Base-by-base conservation (phyloP, 495 filamentous ascomycete species). In the Haplographium delicatum region DNA sequence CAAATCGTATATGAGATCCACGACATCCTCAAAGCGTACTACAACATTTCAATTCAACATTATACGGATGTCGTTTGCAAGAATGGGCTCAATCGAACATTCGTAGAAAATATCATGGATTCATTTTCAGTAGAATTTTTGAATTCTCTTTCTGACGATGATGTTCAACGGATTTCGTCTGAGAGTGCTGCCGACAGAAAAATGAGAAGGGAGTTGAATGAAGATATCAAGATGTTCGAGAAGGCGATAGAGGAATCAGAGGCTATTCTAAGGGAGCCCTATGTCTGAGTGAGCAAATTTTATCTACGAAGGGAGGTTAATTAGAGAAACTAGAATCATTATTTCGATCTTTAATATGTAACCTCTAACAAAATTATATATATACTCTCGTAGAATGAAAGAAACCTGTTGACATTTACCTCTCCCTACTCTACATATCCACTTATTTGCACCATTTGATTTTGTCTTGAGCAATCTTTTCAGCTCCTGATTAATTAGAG, bases 21-120 rank as follows among this genome's bases (percentile, higher is more conserved):
- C 13, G 39, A 42, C 20, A 42, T 42, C 5, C 13, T 44, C n/a
- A 44, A 44, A 16, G 42, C 25, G 8, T 44, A 30, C 24, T 44
- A 44, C n/a, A 30, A 28, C 19, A 15, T 27, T n/a, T 11, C 25
- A n/a, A 20, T 44, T 16, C 22, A 44, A n/a, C 42, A 44, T 27
- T 44, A 44, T n/a, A 30, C 42, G 9, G 25, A 44, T 6, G 13
- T 13, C 3, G 19, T 44, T n/a, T 44, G 22, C 42, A 30, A 44
- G 13, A 30, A n/a, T 11, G 42, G 25, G 6, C 42, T 44, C 7
- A 26, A 26, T 3, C 20, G 19, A 26, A 44, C 3, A 3, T 44
- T 44, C 23, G 19, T 44, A 11, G 7, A 2, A 6, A n/a, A 44
- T 10, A 30, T 16, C n/a, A 4, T 44, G 23, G 24, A 44, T 19